These are phyloP conservation scores for Dipodascus geniculatus DNA, from an alignment of 805 yeast species.

Conservation along the genomic window DNA sequence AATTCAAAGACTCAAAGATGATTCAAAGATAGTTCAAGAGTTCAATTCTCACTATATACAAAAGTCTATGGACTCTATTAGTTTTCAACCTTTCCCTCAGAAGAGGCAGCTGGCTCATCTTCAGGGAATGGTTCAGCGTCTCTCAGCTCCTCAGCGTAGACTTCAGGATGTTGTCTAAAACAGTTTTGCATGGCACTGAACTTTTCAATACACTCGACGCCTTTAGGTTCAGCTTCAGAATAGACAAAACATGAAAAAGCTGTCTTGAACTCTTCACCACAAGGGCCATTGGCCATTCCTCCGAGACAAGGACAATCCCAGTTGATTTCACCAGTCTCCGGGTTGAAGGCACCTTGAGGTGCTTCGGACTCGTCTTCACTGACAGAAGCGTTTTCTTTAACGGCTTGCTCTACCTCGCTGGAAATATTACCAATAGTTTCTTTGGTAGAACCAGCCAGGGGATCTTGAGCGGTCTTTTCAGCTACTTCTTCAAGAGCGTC, in stretches of 20 bases:
- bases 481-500: too few relatives aligned
- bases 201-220: constrained; percentile 85
- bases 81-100: background rate
- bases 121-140: constrained; percentile 42
- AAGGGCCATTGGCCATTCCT: constrained; percentile 98
- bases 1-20: too few relatives aligned
- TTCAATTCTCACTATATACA: too few relatives aligned
- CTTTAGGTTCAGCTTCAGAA: constrained; percentile 92
- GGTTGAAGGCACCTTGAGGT: constrained; percentile 67
- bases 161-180: constrained; percentile 86
- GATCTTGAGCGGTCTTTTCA: background rate
- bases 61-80: too few relatives aligned
- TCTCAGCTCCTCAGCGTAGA: constrained; percentile 81
- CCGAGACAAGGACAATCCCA: constrained; percentile 99
- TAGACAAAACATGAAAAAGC: constrained; percentile 93
- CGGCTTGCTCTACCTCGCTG: background rate
- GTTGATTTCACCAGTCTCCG: constrained; percentile 96
- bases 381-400: background rate
- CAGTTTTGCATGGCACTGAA: constrained; percentile 89
- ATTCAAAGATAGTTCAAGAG: too few relatives aligned
- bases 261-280: constrained; percentile 90
- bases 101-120: background rate
- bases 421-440: background rate
- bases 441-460: background rate
- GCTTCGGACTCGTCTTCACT: constrained; percentile 9